Base-by-base conservation (phyloP, 23 red algal species). In the Pyropia haitanensis region DNA sequence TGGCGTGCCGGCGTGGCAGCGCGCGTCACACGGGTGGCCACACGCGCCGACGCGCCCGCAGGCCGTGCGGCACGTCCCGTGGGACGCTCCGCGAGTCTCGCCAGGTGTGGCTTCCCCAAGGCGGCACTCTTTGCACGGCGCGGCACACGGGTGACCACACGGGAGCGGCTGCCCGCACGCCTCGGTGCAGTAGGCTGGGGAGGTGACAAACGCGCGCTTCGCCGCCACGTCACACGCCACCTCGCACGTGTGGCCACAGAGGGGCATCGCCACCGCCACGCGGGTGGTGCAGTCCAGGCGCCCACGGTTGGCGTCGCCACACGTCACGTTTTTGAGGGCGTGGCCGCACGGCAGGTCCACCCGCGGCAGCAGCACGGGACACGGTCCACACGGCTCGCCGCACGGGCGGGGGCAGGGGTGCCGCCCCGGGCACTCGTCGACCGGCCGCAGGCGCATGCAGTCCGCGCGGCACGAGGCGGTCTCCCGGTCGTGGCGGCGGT, bases 1-100 rank as follows among this genome's bases (percentile, higher is more conserved):
- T 23, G 48, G 33, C 22, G 53, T 77, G n/a, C 50, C 62, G 30
- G 49, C 51, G 46, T 67, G 75, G 53, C 75, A 79, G 3, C 2
- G 53, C 3, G 2, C 2, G 53, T 56, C 3, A 10, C 53, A 56
- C 3, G 2, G 2, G 20, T 56, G 53, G 17, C 53, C 53, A 10
- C 53, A 56, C 20, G 20, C 53, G 20, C 17, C 18, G 3, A 4
- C 17, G 2, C 20, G 17, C 53, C 20, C 53, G 53, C 53, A 56
- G 2, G 53, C 18, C 53, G 7, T 10, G 3, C 20, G 18, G 20
- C 53, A 56, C 53, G 18, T 1, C 2, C 20, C 53, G 53, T 22
- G 53, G 18, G 17, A 19, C 20, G n/a, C n/a, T n/a, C n/a, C n/a
- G n/a, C n/a, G n/a, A n/a, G n/a, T n/a, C n/a, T n/a, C n/a, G n/a